phyloP scores from a whole-genome alignment of 1,139 yeast species.

The Arxiozyma slooffiae region DNA sequence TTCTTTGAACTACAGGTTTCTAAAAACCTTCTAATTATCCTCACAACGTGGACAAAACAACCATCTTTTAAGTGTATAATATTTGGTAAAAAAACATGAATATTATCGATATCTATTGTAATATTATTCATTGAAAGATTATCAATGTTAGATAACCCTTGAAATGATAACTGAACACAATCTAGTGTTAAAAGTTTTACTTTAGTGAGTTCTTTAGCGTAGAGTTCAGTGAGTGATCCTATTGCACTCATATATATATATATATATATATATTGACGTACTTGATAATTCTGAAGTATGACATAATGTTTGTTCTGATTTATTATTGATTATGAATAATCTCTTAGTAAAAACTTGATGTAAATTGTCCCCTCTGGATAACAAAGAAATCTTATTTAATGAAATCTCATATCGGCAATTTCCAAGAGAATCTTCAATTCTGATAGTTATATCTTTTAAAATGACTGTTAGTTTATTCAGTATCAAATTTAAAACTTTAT shows the following conservation, averaged over 20 bases:
- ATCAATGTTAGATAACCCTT: constrained; percentile 42
- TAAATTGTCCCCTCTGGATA: constrained; percentile 13
- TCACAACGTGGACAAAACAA: background rate
- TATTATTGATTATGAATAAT: background rate
- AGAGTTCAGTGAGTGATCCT: constrained; percentile 28
- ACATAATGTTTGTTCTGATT: constrained; percentile 37
- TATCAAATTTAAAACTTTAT: constrained; percentile 27
- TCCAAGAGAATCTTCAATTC: constrained; percentile 12
- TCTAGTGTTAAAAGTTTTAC: constrained; percentile 28
- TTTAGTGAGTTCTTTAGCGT: constrained; percentile 12
- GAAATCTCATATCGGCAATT: constrained; percentile 7
- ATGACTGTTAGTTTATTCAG: constrained; percentile 25
- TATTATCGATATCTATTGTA: constrained; percentile 8
- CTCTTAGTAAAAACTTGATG: constrained; percentile 10
- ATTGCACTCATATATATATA: constrained; percentile 78
- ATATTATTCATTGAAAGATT: constrained; percentile 31
- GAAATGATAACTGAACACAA: constrained; percentile 31
- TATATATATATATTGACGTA: no score
- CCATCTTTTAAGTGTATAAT: constrained; percentile 6
- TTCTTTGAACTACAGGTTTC: no score
- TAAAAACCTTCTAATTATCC: background rate
- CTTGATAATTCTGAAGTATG: constrained; percentile 62
- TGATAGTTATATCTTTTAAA: constrained; percentile 17
- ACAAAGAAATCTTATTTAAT: constrained; percentile 13
- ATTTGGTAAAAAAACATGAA: constrained; percentile 7